phyloP scores from a whole-genome alignment of 2,329 filamentous ascomycete species.

The Fusarium tuaranense region DNA sequence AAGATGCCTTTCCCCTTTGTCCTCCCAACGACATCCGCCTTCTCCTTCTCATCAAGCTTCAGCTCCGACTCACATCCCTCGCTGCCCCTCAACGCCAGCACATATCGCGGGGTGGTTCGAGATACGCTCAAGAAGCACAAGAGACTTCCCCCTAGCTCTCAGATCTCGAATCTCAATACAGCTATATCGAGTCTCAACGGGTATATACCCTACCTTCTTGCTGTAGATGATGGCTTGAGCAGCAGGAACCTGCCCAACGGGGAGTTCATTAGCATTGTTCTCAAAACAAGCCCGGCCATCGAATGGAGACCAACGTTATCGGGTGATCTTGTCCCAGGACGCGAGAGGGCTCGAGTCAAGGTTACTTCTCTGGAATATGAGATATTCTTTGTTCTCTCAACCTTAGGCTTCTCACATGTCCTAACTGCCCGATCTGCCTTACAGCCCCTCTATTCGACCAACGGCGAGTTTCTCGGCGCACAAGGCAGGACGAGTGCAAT shows the following conservation, averaged over 20 bases:
- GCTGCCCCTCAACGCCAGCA: slow-evolving; percentile 83
- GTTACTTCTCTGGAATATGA: slow-evolving; percentile 85
- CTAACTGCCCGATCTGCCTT: slow-evolving; percentile 79
- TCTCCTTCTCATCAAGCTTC: slow-evolving; percentile 84
- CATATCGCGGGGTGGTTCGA: slow-evolving; percentile 84
- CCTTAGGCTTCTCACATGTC: slow-evolving; percentile 80
- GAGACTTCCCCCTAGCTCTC: slow-evolving; percentile 78
- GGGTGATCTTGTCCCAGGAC: slow-evolving; percentile 71
- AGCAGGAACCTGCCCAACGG: slow-evolving; percentile 55
- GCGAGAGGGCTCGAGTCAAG: slow-evolving; percentile 74
- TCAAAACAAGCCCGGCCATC: slow-evolving; percentile 71
- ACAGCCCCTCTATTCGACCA: slow-evolving; percentile 77
- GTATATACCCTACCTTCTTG: slow-evolving; percentile 87
- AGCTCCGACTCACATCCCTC: slow-evolving; percentile 88
- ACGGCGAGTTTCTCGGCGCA: slow-evolving; percentile 67
- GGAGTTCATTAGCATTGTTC: slow-evolving; percentile 76
- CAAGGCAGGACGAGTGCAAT: slow-evolving; percentile 79
- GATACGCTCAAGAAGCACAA: slow-evolving; percentile 91
- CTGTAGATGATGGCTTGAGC: slow-evolving; percentile 79
- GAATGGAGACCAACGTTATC: slow-evolving; percentile 89
- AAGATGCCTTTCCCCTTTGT: slow-evolving; percentile 90
- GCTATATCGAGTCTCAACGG: slow-evolving; percentile 77
- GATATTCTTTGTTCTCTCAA: slow-evolving; percentile 80
- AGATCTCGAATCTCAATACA: slow-evolving; percentile 75
- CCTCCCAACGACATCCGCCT: slow-evolving; percentile 89